phyloP scores from a whole-genome alignment of 805 yeast species.

The Komagataella populi region DNA sequence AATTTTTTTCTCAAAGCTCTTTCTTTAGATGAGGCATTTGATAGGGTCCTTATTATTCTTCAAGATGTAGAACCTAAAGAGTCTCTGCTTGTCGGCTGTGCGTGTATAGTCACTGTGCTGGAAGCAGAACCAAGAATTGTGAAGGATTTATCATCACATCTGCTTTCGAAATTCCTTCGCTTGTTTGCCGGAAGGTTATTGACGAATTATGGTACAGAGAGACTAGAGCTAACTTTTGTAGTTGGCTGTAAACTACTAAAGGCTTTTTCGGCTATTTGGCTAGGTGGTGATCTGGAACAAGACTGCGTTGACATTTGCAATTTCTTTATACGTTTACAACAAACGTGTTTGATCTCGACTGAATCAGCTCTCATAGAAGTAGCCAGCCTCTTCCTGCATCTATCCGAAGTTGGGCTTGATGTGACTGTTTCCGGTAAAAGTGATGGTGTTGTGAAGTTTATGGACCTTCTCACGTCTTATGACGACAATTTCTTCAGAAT shows the following conservation, averaged over 20 bases:
- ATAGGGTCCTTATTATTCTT: background rate
- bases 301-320: slow-evolving; percentile 34
- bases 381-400: slow-evolving; percentile 17
- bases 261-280: slow-evolving; percentile 16
- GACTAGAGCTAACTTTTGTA: slow-evolving; percentile 24
- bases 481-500: background rate
- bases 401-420: slow-evolving; percentile 11
- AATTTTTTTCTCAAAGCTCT: background rate
- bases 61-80: background rate
- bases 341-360: slow-evolving; percentile 26
- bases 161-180: slow-evolving; percentile 5
- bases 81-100: background rate
- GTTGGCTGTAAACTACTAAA: slow-evolving; percentile 18
- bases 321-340: slow-evolving; percentile 28
- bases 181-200: slow-evolving; percentile 20
- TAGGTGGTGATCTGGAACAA: slow-evolving; percentile 13
- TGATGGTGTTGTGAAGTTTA: background rate
- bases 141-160: background rate
- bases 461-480: background rate
- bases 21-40: background rate
- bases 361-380: slow-evolving; percentile 18
- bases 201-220: slow-evolving; percentile 17
- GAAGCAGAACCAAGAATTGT: background rate
- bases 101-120: background rate
- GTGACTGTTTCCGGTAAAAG: background rate